phyloP scores from a whole-genome alignment of 352 stramenopile genomes.

The Pythium graminicola region DNA sequence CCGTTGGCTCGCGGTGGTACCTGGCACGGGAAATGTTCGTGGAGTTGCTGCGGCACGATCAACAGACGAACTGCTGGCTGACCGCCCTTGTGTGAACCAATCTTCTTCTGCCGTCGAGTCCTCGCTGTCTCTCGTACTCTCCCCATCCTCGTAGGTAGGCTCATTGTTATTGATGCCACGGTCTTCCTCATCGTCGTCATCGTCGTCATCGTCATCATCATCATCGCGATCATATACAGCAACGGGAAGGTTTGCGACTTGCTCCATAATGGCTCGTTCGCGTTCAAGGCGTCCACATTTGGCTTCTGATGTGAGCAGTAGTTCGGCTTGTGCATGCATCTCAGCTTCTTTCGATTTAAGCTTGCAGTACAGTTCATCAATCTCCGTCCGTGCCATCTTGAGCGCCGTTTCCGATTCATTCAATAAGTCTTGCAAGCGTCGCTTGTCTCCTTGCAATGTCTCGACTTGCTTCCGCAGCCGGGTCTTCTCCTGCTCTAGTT shows the following conservation, averaged over 20 bases:
- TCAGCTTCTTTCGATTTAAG: slow-evolving; percentile 33
- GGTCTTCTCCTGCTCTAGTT: slow-evolving; percentile 37
- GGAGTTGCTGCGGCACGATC: slow-evolving; percentile 1
- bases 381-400: slow-evolving; percentile 28
- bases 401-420: slow-evolving; percentile 26
- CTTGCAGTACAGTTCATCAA: slow-evolving; percentile 36
- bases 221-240: slow-evolving; percentile 59
- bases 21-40: slow-evolving; percentile 11
- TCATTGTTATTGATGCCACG: slow-evolving; percentile 35
- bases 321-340: slow-evolving; percentile 45
- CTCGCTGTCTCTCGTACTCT: slow-evolving; percentile 18
- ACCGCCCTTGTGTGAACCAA: slow-evolving; percentile 17
- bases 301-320: slow-evolving; percentile 53
- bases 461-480: slow-evolving; percentile 25
- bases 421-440: slow-evolving; percentile 1
- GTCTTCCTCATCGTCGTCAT: slow-evolving; percentile 39
- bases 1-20: slow-evolving; percentile 28
- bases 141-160: slow-evolving; percentile 22
- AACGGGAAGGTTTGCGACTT: slow-evolving; percentile 67
- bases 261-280: slow-evolving; percentile 66
- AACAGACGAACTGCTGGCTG: background rate
- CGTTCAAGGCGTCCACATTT: slow-evolving; percentile 66
- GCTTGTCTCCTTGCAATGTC: slow-evolving; percentile 28
- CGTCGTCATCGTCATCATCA: slow-evolving; percentile 55
- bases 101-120: slow-evolving; percentile 22